Base-by-base conservation (phyloP, 2,329 filamentous ascomycete species). In the Escovopsis weberi region DNA sequence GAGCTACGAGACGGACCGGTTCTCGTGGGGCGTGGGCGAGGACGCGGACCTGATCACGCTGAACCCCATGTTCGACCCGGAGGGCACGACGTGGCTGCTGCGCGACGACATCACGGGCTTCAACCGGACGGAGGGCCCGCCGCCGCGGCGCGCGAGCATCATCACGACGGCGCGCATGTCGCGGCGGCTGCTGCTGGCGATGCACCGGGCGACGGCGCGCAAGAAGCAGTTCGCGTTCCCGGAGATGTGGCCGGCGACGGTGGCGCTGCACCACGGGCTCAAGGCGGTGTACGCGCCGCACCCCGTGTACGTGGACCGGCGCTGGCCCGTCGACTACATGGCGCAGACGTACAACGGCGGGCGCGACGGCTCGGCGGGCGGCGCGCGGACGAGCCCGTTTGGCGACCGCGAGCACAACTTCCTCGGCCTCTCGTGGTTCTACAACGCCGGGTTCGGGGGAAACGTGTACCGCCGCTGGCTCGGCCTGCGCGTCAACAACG, bases 281-380 rank as follows among this genome's bases (percentile, higher is more conserved):
- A 96, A 95, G 66, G 87, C 85, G 33, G 87, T 95, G 12, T 94
- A 82, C 50, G 86, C 80, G 2, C 89, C 89, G 1, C 89, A 96
- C 54, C 85, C 88, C 1, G 73, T 94, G 43, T 96, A 82, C 58
- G 76, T 89, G 12, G 88, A 94, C 61, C 80, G 88, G 43, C 74
- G 78, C 53, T 96, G 89, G 89, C 87, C 87, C 0, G 72, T 75
- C 2, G 73, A 77, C 41, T 87, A 87, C 55, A 74, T 91, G 47
- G 81, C 86, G 33, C 72, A 74, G 33, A 78, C 85, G 2, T 84
- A 89, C 64, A 95, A 96, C 59, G 82, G 74, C 19, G 85, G 84
- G 18, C 72, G 72, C 32, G 83, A 85, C 55, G 83, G 82, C 12
- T 78, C 82, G 0, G 76, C 76, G 1, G 84, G 85, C n/a, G 85